Evolutionary conservation across 2,329 filamentous ascomycete species (phyloP).

Genomic region (Fusarium cyanostomum): DNA sequence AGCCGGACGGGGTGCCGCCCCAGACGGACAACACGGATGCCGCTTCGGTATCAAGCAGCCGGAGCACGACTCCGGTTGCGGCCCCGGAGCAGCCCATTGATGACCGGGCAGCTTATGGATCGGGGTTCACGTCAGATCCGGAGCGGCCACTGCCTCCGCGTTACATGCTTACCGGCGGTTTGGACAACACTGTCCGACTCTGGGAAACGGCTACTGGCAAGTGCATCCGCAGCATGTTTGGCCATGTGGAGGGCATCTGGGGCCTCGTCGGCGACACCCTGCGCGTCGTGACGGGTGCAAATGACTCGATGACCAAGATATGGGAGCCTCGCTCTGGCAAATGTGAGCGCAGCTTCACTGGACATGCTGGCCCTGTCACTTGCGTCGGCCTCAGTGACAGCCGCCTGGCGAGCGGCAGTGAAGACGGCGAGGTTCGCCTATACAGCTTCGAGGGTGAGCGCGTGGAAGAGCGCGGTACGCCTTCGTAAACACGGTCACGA

Average conservation of each 20-base stretch:
- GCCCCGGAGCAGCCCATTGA: conserved; percentile 50
- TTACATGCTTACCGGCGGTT: conserved; percentile 91
- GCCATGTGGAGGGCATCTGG: conserved; percentile 97
- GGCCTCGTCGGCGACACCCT: conserved; percentile 88
- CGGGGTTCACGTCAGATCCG: conserved; percentile 68
- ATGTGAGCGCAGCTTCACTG: conserved; percentile 91
- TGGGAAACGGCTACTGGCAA: conserved; percentile 88
- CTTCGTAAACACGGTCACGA: conserved; percentile 51
- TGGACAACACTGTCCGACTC: conserved; percentile 90
- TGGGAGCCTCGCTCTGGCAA: conserved; percentile 94
- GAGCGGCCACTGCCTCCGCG: conserved; percentile 79
- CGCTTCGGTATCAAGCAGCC: conserved; percentile 59
- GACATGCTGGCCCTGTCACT: conserved; percentile 89
- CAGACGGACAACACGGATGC: conserved; percentile 64
- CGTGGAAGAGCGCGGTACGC: conserved; percentile 61
- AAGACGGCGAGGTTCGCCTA: conserved; percentile 90
- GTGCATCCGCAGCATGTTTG: conserved; percentile 93
- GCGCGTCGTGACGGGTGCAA: conserved; percentile 86
- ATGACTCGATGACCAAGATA: conserved; percentile 92
- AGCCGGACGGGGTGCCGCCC: conserved; percentile 74
- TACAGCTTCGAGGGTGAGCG: conserved; percentile 75
- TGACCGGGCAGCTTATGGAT: conserved; percentile 65
- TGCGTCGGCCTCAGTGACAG: conserved; percentile 92
- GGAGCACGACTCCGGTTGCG: conserved; percentile 54
- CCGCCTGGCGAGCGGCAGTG: conserved; percentile 88